Percentiles rank a stretch among this genome's conserved stretches.
Evolutionary conservation across 495 filamentous ascomycete genomes (phyloP).

Genomic region (Aspergillus nanangensis): DNA sequence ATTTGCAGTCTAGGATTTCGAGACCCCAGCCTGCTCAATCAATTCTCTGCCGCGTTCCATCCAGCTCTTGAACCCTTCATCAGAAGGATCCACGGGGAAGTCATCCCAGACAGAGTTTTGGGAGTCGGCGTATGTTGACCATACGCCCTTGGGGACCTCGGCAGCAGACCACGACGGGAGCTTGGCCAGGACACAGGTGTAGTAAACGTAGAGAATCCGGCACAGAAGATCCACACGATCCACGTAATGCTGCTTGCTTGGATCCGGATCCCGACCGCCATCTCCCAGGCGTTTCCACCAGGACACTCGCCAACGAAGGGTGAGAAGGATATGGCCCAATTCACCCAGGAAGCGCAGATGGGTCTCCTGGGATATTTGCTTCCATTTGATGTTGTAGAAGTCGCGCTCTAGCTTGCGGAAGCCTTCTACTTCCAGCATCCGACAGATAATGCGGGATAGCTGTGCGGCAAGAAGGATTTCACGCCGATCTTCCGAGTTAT

Average conservation of each 20-base stretch:
- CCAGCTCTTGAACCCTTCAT: conserved; percentile 40
- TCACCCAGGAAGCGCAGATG: conserved; percentile 40
- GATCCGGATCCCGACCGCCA: conserved; percentile 37
- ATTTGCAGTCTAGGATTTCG: conserved; percentile 27
- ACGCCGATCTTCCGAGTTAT: conserved; percentile 32
- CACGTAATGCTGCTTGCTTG: conserved; percentile 40
- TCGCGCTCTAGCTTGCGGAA: conserved; percentile 46
- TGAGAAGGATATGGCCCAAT: conserved; percentile 41
- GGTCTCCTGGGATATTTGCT: conserved; percentile 42
- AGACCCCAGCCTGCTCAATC: conserved; percentile 43
- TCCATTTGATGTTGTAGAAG: conserved; percentile 50
- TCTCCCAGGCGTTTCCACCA: conserved; percentile 48
- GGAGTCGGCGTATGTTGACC: conserved; percentile 43
- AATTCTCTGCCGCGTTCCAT: conserved; percentile 37
- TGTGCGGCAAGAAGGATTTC: conserved; percentile 45
- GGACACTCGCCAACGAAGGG: conserved; percentile 45
- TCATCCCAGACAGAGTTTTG: conserved; percentile 42
- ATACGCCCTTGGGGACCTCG: conserved; percentile 39
- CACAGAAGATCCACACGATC: conserved; percentile 45
- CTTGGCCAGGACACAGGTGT: conserved; percentile 44
- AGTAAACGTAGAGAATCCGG: conserved; percentile 48
- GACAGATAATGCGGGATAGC: conserved; percentile 45
- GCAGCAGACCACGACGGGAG: conserved; percentile 38
- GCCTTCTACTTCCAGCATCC: conserved; percentile 48
- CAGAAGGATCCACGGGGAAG: conserved; percentile 38